phyloP scores from a whole-genome alignment of 768 basidiomycete species.

The Boletus insuetus region DNA sequence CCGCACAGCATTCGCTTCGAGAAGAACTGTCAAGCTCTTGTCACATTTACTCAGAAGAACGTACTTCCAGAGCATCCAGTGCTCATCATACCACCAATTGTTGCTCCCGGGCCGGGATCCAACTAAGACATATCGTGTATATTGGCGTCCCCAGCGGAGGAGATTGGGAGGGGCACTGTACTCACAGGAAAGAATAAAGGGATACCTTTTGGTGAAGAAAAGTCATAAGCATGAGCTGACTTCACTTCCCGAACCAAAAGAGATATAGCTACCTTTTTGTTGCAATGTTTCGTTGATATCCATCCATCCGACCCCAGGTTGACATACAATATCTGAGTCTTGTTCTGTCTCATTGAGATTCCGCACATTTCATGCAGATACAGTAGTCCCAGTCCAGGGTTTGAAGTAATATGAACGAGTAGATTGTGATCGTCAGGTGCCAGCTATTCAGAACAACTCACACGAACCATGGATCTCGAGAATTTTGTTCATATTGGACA shows the following conservation, averaged over 20 bases:
- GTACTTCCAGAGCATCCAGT: constrained; percentile 85
- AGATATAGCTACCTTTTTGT: constrained; percentile 45
- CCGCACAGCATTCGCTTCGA: constrained; percentile 69
- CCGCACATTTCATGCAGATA: background rate
- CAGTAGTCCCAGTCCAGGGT: background rate
- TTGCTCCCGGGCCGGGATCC: constrained; percentile 76
- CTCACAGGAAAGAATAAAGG: constrained; percentile 81
- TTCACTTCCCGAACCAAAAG: background rate
- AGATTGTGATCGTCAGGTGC: background rate
- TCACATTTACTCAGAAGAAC: constrained; percentile 12
- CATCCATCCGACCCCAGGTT: constrained; percentile 71
- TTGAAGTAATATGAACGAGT: background rate
- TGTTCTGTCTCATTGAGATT: constrained; percentile 40
- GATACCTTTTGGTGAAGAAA: constrained; percentile 44
- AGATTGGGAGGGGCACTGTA: background rate
- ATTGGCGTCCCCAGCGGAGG: background rate
- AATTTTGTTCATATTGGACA: constrained; percentile 77
- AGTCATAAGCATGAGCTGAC: background rate
- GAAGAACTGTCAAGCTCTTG: constrained; percentile 15
- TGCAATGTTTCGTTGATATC: constrained; percentile 66
- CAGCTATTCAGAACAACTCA: background rate
- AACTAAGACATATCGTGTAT: constrained; percentile 40
- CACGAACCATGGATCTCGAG: constrained; percentile 64
- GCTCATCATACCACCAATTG: constrained; percentile 82
- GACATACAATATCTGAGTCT: constrained; percentile 72